Evolutionary conservation across 192 early-diverging fungal genomes (phyloP).

Genomic region (Podila verticillata): DNA sequence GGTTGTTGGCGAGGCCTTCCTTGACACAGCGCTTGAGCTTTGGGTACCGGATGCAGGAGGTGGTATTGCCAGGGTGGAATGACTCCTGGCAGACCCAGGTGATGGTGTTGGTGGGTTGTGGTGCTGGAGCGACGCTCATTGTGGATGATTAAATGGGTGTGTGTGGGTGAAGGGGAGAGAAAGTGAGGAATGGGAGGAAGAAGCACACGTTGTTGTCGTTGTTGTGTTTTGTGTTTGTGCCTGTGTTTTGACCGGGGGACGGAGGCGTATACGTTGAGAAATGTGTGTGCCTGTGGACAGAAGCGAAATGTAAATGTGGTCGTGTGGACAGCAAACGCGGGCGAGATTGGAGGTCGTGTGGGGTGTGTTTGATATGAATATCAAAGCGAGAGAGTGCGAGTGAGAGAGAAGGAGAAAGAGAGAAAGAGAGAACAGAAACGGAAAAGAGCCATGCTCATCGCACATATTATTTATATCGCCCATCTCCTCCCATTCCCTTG

Average conservation of each 20-base stretch:
- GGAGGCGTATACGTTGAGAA: no score
- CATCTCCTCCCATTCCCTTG: neutral
- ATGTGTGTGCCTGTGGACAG: no score
- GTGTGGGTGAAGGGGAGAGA: neutral
- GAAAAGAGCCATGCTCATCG: neutral
- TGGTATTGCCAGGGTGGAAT: conserved; percentile 22
- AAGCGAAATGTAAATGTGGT: no score
- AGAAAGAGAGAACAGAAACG: neutral
- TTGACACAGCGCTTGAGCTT: conserved; percentile 28
- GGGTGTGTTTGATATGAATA: no score
- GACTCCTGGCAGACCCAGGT: conserved; percentile 28
- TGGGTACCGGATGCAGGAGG: conserved; percentile 28
- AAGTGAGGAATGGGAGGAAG: neutral
- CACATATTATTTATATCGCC: neutral
- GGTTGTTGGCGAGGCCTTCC: conserved; percentile 2
- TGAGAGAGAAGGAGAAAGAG: neutral
- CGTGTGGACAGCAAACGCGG: no score
- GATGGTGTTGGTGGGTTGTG: neutral
- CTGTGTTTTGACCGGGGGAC: neutral
- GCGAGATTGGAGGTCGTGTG: no score
- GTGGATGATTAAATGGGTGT: neutral
- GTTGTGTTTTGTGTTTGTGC: neutral
- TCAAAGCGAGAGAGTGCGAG: no score
- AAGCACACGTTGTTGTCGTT: neutral
- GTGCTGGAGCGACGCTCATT: conserved; percentile 14